Base-by-base conservation (phyloP, 495 filamentous ascomycete genomes). In the Neurospora sp. region DNA sequence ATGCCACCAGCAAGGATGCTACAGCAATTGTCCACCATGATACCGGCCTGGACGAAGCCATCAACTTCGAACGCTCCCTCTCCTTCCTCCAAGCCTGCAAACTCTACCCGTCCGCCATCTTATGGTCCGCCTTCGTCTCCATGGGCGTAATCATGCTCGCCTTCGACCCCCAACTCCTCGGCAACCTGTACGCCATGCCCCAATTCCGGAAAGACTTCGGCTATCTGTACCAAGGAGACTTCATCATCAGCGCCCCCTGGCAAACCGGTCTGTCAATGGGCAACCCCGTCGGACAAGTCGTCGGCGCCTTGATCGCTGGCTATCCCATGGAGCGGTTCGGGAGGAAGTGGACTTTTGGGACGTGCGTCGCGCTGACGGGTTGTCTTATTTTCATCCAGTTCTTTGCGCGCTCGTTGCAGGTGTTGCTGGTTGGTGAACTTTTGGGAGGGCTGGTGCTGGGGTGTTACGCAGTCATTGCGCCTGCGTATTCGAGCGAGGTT, bases 401-500 rank as follows among this genome's bases (percentile, higher is more conserved):
- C 81, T 90, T 89, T 73, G 87, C 85, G 5, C 82, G 81, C 27
- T 18, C 74, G 27, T 31, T 85, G 10, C 72, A 78, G 65, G 80
- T 82, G 20, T 83, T 81, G 71, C 80, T 79, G 72, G 87, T 83
- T 22, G 87, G 85, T 68, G 87, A 88, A 75, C 77, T 89, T 18
- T 78, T 89, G 1, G 83, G 85, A 20, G 86, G 87, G 1, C 79
- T 89, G 14, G 85, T 87, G 9, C 80, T 85, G 38, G 87, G 87
- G 27, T 83, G 86, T 68, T 87, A 84, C 76, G 86, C 84, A 8
- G 82, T 83, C 20, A 84, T 90, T 16, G 88, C 87, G 3, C 86
- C 87, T 0, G 87, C 89, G 16, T 91, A 91, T 75, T 87, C 88
- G 4, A 89, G 87, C 6, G 90, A 91, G 78, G 86, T 90, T 31